Evolutionary conservation across 371 early-diverging fungal genomes (phyloP).

Genomic region (Lichtheimia corymbifera): DNA sequence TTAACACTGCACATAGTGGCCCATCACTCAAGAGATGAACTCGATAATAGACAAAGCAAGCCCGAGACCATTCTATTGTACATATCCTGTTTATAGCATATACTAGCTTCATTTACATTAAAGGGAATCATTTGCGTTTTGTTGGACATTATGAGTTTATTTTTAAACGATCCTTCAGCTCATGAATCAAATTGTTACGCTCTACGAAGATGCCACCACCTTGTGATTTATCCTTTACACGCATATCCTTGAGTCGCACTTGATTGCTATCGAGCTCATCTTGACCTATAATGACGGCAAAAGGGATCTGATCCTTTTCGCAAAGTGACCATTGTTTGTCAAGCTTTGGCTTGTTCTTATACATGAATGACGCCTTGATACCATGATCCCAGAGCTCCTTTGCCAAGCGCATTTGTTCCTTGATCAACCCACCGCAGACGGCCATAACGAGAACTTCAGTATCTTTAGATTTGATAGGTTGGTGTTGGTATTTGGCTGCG

Average conservation of each 20-base stretch:
- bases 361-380: constrained; percentile 78
- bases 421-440: constrained; percentile 80
- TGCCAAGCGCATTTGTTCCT: constrained; percentile 88
- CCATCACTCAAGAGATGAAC: no score
- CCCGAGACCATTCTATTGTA: no score
- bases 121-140: no score
- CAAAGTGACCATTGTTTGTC: constrained; percentile 80
- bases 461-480: constrained; percentile 73
- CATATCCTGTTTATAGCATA: no score
- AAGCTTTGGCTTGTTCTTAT: constrained; percentile 88
- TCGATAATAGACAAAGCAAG: no score
- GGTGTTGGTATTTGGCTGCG: constrained; percentile 55
- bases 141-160: no score
- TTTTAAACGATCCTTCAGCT: constrained; percentile 41
- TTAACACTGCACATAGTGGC: no score
- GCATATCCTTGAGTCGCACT: constrained; percentile 89
- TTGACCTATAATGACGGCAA: constrained; percentile 85
- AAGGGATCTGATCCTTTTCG: constrained; percentile 86
- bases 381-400: constrained; percentile 89
- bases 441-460: constrained; percentile 89
- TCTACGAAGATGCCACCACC: constrained; percentile 55
- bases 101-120: no score
- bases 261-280: constrained; percentile 76
- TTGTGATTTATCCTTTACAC: constrained; percentile 58
- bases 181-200: constrained; percentile 65